A percentile compares a stretch with the other conserved stretches of the same genome.
phyloP scores from a whole-genome alignment of 495 filamentous ascomycete genomes.

The Neurospora sp. region DNA sequence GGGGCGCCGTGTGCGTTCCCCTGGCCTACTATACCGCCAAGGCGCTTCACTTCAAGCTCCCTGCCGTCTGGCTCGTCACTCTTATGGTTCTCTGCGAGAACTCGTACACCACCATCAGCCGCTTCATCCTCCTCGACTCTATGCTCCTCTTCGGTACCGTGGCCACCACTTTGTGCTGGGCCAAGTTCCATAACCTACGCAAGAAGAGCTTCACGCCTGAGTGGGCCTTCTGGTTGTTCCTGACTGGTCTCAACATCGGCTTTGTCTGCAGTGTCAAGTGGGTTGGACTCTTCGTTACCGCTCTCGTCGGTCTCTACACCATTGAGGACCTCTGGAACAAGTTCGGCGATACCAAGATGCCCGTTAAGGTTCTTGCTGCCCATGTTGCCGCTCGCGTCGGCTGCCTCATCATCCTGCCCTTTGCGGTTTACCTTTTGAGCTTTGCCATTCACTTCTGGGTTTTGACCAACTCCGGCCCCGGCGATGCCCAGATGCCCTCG shows the following conservation, averaged over 20 bases:
- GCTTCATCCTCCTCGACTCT: slow-evolving; percentile 94
- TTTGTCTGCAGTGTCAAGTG: slow-evolving; percentile 98
- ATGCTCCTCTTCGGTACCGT: slow-evolving; percentile 98
- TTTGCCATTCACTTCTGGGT: slow-evolving; percentile 92
- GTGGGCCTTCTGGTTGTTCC: slow-evolving; percentile 86
- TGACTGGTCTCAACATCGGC: slow-evolving; percentile 89
- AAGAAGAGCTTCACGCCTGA: slow-evolving; percentile 72
- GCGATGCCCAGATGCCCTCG: slow-evolving; percentile 98
- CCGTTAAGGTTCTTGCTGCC: slow-evolving; percentile 59
- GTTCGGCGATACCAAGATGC: slow-evolving; percentile 90
- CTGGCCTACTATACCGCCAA: slow-evolving; percentile 91
- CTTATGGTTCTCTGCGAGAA: slow-evolving; percentile 98
- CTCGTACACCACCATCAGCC: slow-evolving; percentile 95
- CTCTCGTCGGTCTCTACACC: slow-evolving; percentile 90
- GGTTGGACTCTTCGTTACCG: slow-evolving; percentile 91
- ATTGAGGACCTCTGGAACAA: slow-evolving; percentile 97
- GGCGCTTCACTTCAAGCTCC: slow-evolving; percentile 74
- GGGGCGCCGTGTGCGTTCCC: slow-evolving; percentile 86
- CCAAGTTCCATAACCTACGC: slow-evolving; percentile 83
- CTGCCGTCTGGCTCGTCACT: slow-evolving; percentile 88
- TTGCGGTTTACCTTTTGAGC: slow-evolving; percentile 84
- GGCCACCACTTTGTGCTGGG: slow-evolving; percentile 91
- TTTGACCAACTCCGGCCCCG: slow-evolving; percentile 86
- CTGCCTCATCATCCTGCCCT: slow-evolving; percentile 79
- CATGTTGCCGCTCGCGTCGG: slow-evolving; percentile 73